Percentiles rank a stretch among this genome's conserved stretches.
Conservation (phyloP, 139 green algal genomes). For the Volvox africanus region DNA sequence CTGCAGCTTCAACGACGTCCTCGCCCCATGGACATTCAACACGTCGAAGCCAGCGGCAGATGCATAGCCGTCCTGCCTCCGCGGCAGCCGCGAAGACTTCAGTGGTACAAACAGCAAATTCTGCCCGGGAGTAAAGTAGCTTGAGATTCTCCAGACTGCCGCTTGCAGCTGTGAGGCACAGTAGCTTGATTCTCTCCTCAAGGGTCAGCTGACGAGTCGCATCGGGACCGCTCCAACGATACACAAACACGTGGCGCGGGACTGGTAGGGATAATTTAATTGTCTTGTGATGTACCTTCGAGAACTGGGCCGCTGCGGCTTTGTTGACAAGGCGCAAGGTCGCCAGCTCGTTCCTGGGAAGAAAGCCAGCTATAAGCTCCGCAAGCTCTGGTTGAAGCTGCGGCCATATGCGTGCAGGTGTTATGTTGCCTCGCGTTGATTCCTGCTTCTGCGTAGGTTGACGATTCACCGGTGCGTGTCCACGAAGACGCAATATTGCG, state of each 20-base stretch:
- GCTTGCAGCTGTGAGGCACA: constrained; percentile 2
- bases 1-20: not conserved
- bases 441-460: not conserved
- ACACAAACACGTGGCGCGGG: not conserved
- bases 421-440: not conserved
- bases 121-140: not conserved
- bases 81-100: constrained; percentile 19
- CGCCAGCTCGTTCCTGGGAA: not conserved
- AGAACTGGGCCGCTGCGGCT: constrained; percentile 6
- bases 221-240: not conserved
- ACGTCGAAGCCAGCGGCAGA: not conserved
- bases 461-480: not conserved
- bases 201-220: not conserved
- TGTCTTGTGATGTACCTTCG: not conserved
- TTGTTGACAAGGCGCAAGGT: not conserved
- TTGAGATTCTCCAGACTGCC: not conserved
- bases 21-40: constrained; percentile 15
- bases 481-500: not conserved
- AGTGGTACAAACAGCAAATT: not conserved
- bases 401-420: not conserved
- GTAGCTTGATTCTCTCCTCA: not conserved
- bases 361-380: not conserved
- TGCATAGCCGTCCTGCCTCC: not conserved
- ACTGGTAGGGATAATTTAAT: not conserved
- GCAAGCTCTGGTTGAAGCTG: constrained; percentile 1